Percentiles rank a stretch among this genome's conserved stretches.
Conservation (phyloP, 208 protist species). For the Trypanosoma theileri region DNA sequence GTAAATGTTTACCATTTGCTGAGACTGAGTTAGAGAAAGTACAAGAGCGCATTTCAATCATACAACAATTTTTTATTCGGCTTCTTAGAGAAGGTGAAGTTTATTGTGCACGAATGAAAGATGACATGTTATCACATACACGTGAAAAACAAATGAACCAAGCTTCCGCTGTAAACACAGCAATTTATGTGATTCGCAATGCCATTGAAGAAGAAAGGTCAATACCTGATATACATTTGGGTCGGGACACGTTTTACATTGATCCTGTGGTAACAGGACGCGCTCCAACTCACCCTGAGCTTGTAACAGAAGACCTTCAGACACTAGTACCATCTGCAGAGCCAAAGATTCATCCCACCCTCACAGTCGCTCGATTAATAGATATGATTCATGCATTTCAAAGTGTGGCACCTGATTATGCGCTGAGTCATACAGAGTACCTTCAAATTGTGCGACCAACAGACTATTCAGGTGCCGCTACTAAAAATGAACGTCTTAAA, state of each 20-base stretch:
- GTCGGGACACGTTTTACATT: conserved; percentile 78
- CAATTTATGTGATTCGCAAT: conserved; percentile 72
- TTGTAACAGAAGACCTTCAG: neutral
- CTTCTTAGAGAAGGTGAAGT: conserved; percentile 44
- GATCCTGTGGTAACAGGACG: conserved; percentile 1
- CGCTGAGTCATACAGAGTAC: conserved; percentile 63
- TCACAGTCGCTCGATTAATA: conserved; percentile 52
- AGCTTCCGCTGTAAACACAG: conserved; percentile 79
- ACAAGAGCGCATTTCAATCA: conserved; percentile 36
- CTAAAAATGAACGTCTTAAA: conserved; percentile 21
- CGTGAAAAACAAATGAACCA: conserved; percentile 33
- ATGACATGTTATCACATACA: conserved; percentile 27
- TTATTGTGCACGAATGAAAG: conserved; percentile 35
- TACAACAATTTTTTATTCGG: conserved; percentile 43
- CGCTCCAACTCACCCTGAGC: neutral
- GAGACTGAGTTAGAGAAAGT: conserved; percentile 34
- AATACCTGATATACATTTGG: conserved; percentile 70
- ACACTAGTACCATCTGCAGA: conserved; percentile 1
- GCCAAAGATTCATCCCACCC: conserved; percentile 64
- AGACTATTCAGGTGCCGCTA: conserved; percentile 60
- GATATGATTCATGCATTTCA: conserved; percentile 65
- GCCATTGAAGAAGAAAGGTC: conserved; percentile 74
- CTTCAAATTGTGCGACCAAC: conserved; percentile 45
- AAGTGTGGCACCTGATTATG: conserved; percentile 69
- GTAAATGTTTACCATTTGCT: conserved; percentile 35